A percentile compares a stretch with the other conserved stretches of the same genome.
phyloP scores from a whole-genome alignment of 176 grass and related monocot species.

The Oryza rufipogon region DNA sequence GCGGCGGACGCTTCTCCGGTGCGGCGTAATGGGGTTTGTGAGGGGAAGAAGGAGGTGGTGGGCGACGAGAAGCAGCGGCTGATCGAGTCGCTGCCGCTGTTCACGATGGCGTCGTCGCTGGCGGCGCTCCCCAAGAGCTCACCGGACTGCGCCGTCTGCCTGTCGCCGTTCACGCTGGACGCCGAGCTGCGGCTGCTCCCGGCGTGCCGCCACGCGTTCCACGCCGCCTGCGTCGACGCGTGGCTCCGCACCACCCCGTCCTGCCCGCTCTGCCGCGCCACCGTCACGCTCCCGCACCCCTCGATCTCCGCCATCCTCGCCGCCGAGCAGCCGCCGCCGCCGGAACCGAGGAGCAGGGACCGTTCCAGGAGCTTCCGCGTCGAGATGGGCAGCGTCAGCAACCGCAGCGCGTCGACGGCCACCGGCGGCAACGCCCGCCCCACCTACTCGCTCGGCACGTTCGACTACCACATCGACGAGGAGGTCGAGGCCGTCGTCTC shows the following conservation, averaged over 20 bases:
- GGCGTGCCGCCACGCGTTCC: constrained; percentile 90
- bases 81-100: constrained; percentile 86
- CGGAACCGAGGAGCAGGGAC: background rate
- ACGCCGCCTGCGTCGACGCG: constrained; percentile 81
- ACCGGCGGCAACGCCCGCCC: constrained; percentile 39
- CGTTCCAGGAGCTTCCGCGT: constrained; percentile 61
- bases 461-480: constrained; percentile 89
- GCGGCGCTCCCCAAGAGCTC: constrained; percentile 72
- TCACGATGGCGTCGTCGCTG: constrained; percentile 74
- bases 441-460: constrained; percentile 80
- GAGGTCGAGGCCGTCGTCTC: constrained; percentile 85
- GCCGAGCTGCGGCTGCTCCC: constrained; percentile 88
- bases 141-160: constrained; percentile 89
- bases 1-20: background rate
- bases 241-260: constrained; percentile 84
- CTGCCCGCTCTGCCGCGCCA: constrained; percentile 90
- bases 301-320: constrained; percentile 53
- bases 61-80: constrained; percentile 51
- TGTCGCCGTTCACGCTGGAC: constrained; percentile 72
- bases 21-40: background rate
- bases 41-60: background rate
- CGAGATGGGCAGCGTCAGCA: constrained; percentile 90
- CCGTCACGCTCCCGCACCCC: constrained; percentile 56
- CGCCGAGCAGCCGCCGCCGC: constrained; percentile 4
- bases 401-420: constrained; percentile 33